A percentile compares a stretch with the other conserved stretches of the same genome.
Evolutionary conservation across 306 rosid species (phyloP).

Genomic region (Senna tora): DNA sequence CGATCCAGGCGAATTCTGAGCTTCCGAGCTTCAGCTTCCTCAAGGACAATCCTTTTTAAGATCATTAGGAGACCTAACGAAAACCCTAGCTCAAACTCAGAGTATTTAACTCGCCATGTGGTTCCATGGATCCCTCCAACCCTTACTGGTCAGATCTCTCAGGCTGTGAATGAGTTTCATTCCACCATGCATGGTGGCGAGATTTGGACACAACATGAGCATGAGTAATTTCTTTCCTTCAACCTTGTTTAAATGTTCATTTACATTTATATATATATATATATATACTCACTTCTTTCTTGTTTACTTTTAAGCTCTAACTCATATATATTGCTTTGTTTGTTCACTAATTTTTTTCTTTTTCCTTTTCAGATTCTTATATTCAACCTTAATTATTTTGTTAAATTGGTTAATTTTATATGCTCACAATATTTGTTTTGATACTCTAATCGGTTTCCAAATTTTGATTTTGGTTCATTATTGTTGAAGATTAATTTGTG

Average conservation of each 20-base stretch:
- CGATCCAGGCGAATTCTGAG: not conserved
- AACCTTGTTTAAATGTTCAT: not conserved
- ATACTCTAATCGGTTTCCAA: no score
- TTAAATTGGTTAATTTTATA: no score
- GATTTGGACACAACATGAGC: not conserved
- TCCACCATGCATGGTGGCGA: not conserved
- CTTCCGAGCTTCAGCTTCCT: not conserved
- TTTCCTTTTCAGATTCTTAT: not conserved
- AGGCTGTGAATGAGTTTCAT: not conserved
- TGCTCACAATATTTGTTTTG: no score
- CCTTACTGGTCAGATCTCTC: not conserved
- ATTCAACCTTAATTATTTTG: no score
- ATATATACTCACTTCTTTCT: no score
- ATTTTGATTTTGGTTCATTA: no score
- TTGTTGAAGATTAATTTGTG: not conserved
- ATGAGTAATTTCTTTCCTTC: constrained; percentile 6
- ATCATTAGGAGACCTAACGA: no score
- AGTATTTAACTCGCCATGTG: not conserved
- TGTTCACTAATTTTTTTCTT: not conserved
- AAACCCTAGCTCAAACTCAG: no score
- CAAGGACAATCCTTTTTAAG: no score
- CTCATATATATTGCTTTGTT: not conserved
- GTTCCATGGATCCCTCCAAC: not conserved
- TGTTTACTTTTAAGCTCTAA: no score
- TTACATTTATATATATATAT: no score